A percentile compares a stretch with the other conserved stretches of the same genome.
These are phyloP conservation scores for Nemania bipapillata DNA, from an alignment of 2,329 filamentous ascomycete species.

Conservation along the genomic window DNA sequence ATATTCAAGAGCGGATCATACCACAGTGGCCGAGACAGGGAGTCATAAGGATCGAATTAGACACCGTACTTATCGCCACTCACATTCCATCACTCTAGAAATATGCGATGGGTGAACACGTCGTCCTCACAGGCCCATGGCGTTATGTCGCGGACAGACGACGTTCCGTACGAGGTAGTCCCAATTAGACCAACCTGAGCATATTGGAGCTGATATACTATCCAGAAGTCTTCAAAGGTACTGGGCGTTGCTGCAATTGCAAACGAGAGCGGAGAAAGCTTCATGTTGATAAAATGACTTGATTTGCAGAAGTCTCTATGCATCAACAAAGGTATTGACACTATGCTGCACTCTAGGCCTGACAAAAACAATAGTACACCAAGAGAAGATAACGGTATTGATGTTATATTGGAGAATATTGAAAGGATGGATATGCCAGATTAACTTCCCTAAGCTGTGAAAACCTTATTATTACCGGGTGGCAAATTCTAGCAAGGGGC, in stretches of 20 bases:
- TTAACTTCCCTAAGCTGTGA: not conserved
- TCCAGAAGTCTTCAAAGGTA: conserved; percentile 22
- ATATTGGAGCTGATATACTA: conserved; percentile 26
- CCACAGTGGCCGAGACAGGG: conserved; percentile 16
- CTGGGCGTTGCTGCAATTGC: not conserved
- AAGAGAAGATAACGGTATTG: conserved; percentile 4
- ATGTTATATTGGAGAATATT: not conserved
- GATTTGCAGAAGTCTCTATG: not conserved
- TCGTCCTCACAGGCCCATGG: conserved; percentile 18
- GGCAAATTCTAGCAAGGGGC: not conserved
- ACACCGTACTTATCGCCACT: conserved; percentile 2
- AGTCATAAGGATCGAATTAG: conserved; percentile 9
- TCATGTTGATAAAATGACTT: conserved; percentile 13
- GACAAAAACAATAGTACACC: not conserved
- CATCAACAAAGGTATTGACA: conserved; percentile 2
- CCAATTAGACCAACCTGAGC: conserved; percentile 12
- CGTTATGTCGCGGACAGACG: conserved; percentile 2
- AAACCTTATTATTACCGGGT: not conserved
- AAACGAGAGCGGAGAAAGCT: not conserved
- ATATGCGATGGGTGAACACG: conserved; percentile 16
- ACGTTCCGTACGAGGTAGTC: conserved; percentile 7
- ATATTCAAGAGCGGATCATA: conserved; percentile 15
- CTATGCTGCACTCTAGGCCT: not conserved
- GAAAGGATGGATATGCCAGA: not conserved
- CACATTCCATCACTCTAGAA: conserved; percentile 2